A percentile compares a stretch with the other conserved stretches of the same genome.
phyloP scores from a whole-genome alignment of 2,329 filamentous ascomycete genomes.

The Berkeleyomyces rouxiae region DNA sequence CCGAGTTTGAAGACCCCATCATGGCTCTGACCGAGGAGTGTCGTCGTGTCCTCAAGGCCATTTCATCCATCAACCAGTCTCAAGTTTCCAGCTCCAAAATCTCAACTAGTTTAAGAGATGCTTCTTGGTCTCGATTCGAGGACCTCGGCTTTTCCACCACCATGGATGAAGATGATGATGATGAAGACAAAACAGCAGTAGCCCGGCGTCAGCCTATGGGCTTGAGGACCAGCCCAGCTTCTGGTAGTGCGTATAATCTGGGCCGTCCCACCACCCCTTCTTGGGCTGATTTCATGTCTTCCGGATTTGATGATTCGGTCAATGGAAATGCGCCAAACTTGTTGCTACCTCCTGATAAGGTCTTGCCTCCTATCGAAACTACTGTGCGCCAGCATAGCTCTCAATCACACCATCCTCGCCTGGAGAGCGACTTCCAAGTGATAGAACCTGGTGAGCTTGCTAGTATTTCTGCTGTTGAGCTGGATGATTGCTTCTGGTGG shows the following conservation, averaged over 20 bases:
- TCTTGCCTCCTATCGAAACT: slow-evolving; percentile 67
- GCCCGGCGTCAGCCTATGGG: slow-evolving; percentile 24
- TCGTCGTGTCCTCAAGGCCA: slow-evolving; percentile 71
- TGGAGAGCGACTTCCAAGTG: slow-evolving; percentile 44
- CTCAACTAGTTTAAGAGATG: slow-evolving; percentile 60
- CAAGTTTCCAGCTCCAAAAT: slow-evolving; percentile 53
- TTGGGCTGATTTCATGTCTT: slow-evolving; percentile 94
- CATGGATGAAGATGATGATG: slow-evolving; percentile 48
- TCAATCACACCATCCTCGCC: slow-evolving; percentile 60
- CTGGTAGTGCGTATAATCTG: slow-evolving; percentile 41
- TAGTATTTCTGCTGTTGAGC: slow-evolving; percentile 68
- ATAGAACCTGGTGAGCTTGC: slow-evolving; percentile 88
- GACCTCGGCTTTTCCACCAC: slow-evolving; percentile 77
- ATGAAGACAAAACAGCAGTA: slow-evolving; percentile 39
- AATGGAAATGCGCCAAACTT: slow-evolving; percentile 39
- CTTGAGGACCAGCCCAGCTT: slow-evolving; percentile 49
- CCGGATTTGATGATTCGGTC: slow-evolving; percentile 73
- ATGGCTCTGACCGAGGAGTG: slow-evolving; percentile 86
- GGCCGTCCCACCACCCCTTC: slow-evolving; percentile 86
- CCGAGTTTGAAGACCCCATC: slow-evolving; percentile 77
- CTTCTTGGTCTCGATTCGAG: slow-evolving; percentile 93
- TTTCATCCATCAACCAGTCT: slow-evolving; percentile 78
- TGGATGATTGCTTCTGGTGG: slow-evolving; percentile 99
- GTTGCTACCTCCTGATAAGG: slow-evolving; percentile 78
- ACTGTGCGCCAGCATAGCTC: slow-evolving; percentile 64